A percentile compares a stretch with the other conserved stretches of the same genome.
Evolutionary conservation across 2,329 filamentous ascomycete genomes (phyloP).

Genomic region (Ceratocystis lukuohia): DNA sequence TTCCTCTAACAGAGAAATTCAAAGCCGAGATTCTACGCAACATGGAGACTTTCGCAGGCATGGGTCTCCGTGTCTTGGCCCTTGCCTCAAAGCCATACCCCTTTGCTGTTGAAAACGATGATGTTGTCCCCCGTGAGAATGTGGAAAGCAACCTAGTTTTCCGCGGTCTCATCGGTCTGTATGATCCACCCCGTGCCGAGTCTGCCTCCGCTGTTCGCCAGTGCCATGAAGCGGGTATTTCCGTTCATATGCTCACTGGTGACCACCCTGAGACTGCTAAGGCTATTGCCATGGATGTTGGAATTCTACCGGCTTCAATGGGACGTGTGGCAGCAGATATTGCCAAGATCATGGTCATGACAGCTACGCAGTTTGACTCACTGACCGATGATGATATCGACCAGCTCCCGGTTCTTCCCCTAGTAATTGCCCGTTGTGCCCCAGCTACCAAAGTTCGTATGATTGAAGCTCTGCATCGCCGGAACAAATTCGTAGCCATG

Average conservation of each 20-base stretch:
- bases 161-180: conserved; percentile 54
- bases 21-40: conserved; percentile 44
- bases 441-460: conserved; percentile 60
- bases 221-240: conserved; percentile 49
- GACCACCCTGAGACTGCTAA: conserved; percentile 51
- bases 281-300: conserved; percentile 49
- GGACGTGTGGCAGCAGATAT: conserved; percentile 38
- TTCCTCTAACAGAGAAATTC: conserved; percentile 37
- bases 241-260: conserved; percentile 56
- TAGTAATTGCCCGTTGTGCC: conserved; percentile 56
- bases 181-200: conserved; percentile 57
- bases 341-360: conserved; percentile 48
- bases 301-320: conserved; percentile 41
- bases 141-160: conserved; percentile 50
- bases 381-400: conserved; percentile 52
- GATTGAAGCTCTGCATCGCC: conserved; percentile 58
- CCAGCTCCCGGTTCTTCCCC: conserved; percentile 46
- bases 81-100: conserved; percentile 39
- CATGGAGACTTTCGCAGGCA: conserved; percentile 49
- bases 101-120: conserved; percentile 28
- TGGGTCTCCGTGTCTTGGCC: conserved; percentile 54
- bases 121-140: conserved; percentile 36
- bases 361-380: conserved; percentile 49
- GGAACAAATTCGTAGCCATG: conserved; percentile 54
- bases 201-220: conserved; percentile 45